Percentiles rank a stretch among this genome's conserved stretches.
Evolutionary conservation across 148 eudicot genomes (phyloP).

Genomic region (Rhododendron ovatum): DNA sequence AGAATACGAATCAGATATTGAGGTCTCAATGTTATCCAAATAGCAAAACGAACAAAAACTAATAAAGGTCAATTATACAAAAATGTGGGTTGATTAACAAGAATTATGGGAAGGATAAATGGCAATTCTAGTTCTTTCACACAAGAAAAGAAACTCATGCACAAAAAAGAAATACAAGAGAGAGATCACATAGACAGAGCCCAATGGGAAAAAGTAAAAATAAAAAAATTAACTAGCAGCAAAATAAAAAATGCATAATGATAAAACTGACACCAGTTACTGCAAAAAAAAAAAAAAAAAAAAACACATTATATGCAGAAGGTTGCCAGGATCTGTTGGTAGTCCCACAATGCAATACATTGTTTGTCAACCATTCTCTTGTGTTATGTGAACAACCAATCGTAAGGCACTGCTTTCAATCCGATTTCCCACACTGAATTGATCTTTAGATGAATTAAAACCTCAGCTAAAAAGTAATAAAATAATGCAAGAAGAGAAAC

Average conservation of each 20-base stretch:
- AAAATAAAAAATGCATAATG: not conserved
- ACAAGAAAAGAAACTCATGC: not conserved
- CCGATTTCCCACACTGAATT: not conserved
- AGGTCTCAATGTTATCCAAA: not conserved
- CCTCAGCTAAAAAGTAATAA: not conserved
- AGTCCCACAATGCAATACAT: not conserved
- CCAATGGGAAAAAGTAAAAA: not conserved
- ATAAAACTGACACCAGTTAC: not conserved
- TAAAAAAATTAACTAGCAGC: not conserved
- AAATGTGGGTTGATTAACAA: not conserved
- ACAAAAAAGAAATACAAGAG: not conserved
- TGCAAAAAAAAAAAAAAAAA: not conserved
- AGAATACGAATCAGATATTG: not conserved
- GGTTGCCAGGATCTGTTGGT: not conserved
- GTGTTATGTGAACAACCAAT: not conserved
- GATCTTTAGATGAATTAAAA: not conserved
- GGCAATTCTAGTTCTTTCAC: not conserved
- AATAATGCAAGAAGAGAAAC: not conserved
- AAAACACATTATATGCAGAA: not conserved
- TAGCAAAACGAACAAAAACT: not conserved
- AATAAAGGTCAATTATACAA: not conserved
- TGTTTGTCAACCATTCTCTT: not conserved
- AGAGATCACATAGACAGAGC: not conserved
- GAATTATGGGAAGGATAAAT: not conserved
- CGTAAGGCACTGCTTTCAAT: not conserved